A percentile compares a stretch with the other conserved stretches of the same genome.
These are phyloP conservation scores for Scheffersomyces ergatensis DNA, from an alignment of 805 yeast genomes.

Conservation along the genomic window DNA sequence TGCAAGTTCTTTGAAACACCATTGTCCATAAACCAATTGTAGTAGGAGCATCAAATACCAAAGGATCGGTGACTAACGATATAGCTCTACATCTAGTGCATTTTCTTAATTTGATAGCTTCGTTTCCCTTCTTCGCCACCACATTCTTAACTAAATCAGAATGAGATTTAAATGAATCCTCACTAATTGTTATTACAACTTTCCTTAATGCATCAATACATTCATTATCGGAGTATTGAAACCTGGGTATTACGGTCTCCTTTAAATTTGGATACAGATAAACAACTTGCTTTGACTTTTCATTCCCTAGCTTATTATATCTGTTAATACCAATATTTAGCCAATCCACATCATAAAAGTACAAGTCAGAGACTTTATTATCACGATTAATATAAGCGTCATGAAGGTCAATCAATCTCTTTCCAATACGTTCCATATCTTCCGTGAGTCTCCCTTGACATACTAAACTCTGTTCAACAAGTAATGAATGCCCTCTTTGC, in stretches of 20 bases:
- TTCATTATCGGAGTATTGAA: constrained; percentile 17
- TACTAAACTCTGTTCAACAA: constrained; percentile 59
- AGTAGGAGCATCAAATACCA: constrained; percentile 29
- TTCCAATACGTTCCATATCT: constrained; percentile 37
- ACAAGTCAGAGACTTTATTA: constrained; percentile 51
- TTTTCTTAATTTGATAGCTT: constrained; percentile 21
- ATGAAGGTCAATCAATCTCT: constrained; percentile 48
- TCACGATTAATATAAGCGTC: constrained; percentile 40
- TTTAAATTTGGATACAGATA: constrained; percentile 3
- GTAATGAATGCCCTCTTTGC: constrained; percentile 33
- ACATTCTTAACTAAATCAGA: neutral
- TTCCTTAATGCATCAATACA: constrained; percentile 39
- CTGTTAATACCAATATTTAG: constrained; percentile 37
- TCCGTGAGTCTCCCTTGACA: constrained; percentile 60
- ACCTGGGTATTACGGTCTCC: constrained; percentile 15
- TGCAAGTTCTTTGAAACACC: constrained; percentile 69
- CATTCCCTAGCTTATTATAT: constrained; percentile 10
- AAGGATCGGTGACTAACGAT: constrained; percentile 39
- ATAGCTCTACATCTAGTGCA: constrained; percentile 43
- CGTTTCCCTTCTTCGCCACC: neutral
- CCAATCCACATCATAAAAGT: constrained; percentile 68
- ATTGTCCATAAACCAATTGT: constrained; percentile 51
- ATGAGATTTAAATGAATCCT: constrained; percentile 1
- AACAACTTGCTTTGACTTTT: neutral
- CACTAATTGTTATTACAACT: constrained; percentile 20